Evolutionary conservation across 1,139 yeast genomes (phyloP), one percentile per base, ranked within the genome.

Genomic region (Taphrina flavorubra): DNA sequence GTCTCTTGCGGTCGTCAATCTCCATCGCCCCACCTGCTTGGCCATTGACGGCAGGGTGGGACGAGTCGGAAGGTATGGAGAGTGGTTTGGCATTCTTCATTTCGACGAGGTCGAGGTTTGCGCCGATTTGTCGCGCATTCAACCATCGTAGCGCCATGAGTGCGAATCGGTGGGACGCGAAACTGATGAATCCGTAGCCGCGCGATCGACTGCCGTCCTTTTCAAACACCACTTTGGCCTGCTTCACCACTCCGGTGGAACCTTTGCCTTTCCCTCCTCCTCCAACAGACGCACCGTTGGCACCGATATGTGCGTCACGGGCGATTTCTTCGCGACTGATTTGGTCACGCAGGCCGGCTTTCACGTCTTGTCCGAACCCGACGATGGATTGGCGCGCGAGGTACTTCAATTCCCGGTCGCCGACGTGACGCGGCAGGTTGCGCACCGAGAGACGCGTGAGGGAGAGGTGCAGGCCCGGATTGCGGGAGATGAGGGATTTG

Each of bases 141-240:
- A 94, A 84, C 97, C 97, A 95, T 81, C 99, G 86, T 71, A 94
- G 84, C 6, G 96, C 98, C 97, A 92, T 92, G 72, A 94, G 83
- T 0, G 99, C 99, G 71, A 89, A 79, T 78, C 89, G 90, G 78
- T 94, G 99, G 78, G 92, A 97, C 79, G 94, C 86, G 78, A 84
- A 92, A 79, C 95, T 99, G 68, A 94, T 80, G 82, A 94, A 92
- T 72, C 99, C 99, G 75, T 92, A 94, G 71, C 99, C 99, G 81
- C 98, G 87, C 77, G 95, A 88, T 79, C 99, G 85, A 42, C 84
- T 79, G 53, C 89, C 90, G 39, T 96, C 96, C 14, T 95, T 83
- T 79, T 94, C 99, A 83, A 87, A 89, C 71, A 94, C 89, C 72
- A 94, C 88, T 80, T 94, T 94, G 40, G 97, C 90, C 79, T 94